Base-by-base conservation (phyloP, 2,329 filamentous ascomycete genomes). In the Aspergillus brunneoviolaceus region DNA sequence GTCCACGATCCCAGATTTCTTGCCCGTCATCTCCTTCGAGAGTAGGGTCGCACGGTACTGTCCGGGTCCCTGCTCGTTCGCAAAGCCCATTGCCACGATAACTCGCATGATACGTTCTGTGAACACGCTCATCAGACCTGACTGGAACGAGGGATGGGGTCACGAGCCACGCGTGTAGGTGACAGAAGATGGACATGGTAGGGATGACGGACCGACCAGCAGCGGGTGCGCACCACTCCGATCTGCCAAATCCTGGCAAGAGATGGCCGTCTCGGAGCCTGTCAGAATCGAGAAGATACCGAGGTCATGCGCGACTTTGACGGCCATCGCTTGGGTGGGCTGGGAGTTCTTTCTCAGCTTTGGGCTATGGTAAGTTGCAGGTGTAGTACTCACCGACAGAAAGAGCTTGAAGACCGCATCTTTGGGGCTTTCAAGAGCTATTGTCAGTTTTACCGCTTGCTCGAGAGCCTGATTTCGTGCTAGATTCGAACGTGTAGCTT, bases 81-180 rank as follows among this genome's bases (percentile, higher is more conserved):
- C 63, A 25, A 69, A 65, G 3, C 53, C 67, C 51, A 62, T 60
- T 49, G 59, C 48, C 9, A 65, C 60, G 7, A 68, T 50, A 23
- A 69, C 51, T 25, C 68, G 63, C 66, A 70, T 63, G 4, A 69
- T 67, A 1, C 67, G 66, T 35, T 67, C 67, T 70, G 31, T 49
- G 39, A 29, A 16, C 33, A 29, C 3, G 6, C 1, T 56, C 14
- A 33, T 16, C 45, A 35, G 14, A 35, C 14, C 4, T 35, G 33
- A 35, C 14, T 35, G 11, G 33, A 12, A 35, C 12, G 33, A 12
- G 33, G 11, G 33, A 12, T 35, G 12, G 14, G 33, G 33, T 35
- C 33, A 12, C 11, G 33, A 35, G 33, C 12, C 3, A 23, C 23
- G 23, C 23, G 3, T 23, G 2, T 23, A 23, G 23, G 23, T 23